Conservation (phyloP, 331 rosid genomes). For the Dryas integrifolia region DNA sequence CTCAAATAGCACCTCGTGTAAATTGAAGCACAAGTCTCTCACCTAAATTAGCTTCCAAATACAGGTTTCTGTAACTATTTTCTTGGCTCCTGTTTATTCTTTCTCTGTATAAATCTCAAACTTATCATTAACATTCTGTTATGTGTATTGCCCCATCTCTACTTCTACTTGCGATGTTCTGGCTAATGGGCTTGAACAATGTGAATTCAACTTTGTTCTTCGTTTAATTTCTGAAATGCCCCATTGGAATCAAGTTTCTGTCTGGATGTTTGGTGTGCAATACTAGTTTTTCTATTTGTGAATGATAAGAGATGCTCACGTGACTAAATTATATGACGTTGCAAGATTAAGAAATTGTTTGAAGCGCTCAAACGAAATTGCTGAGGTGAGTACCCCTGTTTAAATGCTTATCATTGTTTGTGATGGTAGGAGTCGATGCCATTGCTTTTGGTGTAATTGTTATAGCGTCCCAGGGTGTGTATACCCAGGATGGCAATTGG, state of each 20-base stretch:
- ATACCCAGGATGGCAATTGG: too few relatives aligned
- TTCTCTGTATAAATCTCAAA: constrained; percentile 45
- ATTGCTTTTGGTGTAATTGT: too few relatives aligned
- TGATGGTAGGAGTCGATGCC: too few relatives aligned
- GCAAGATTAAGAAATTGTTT: too few relatives aligned
- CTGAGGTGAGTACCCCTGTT: too few relatives aligned
- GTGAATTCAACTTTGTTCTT: background rate
- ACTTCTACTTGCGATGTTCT: background rate
- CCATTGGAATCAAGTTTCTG: background rate
- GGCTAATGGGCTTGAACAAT: background rate
- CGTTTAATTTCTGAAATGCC: background rate
- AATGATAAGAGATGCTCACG: too few relatives aligned
- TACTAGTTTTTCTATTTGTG: too few relatives aligned
- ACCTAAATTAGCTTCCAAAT: constrained; percentile 3
- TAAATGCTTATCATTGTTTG: too few relatives aligned
- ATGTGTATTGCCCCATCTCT: constrained; percentile 30
- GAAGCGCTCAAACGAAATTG: too few relatives aligned
- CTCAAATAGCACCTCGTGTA: constrained; percentile 68
- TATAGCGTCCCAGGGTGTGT: too few relatives aligned
- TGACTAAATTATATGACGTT: too few relatives aligned
- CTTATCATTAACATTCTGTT: constrained; percentile 16
- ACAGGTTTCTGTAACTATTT: constrained; percentile 33
- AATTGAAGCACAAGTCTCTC: constrained; percentile 41
- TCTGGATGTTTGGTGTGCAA: too few relatives aligned
- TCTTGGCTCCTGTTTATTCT: constrained; percentile 33